Evolutionary conservation across 139 green algal species (phyloP).

Genomic region (Axilococcus clingmanii): DNA sequence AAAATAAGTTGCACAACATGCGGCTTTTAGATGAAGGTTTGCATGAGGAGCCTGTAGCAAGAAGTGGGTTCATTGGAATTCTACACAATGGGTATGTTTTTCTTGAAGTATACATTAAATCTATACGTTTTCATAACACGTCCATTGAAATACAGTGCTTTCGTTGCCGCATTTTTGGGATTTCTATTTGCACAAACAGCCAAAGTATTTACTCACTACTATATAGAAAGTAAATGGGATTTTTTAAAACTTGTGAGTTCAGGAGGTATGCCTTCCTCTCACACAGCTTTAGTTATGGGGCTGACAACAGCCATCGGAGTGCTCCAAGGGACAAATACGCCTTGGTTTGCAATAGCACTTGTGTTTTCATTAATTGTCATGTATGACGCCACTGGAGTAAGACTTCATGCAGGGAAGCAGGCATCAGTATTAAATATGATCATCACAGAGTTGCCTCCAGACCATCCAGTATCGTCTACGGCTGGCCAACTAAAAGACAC

Average conservation of each 20-base stretch:
- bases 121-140: too few species aligned
- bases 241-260: constrained; percentile 30
- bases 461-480: constrained; percentile 51
- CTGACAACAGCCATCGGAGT: constrained; percentile 58
- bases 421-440: constrained; percentile 90
- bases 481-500: constrained; percentile 46
- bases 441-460: constrained; percentile 62
- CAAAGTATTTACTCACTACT: constrained; percentile 62
- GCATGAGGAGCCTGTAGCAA: too few species aligned
- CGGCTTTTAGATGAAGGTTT: too few species aligned
- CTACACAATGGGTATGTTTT: constrained; percentile 32
- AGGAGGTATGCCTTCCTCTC: constrained; percentile 66
- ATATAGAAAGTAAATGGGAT: constrained; percentile 38
- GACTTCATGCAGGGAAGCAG: constrained; percentile 89
- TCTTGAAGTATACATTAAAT: too few species aligned
- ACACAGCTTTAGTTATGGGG: constrained; percentile 57
- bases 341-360: constrained; percentile 58
- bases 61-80: constrained; percentile 19
- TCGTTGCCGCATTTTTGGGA: constrained; percentile 55
- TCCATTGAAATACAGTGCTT: constrained; percentile 20
- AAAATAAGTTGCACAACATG: too few species aligned
- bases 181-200: constrained; percentile 58
- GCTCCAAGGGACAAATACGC: constrained; percentile 37
- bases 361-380: constrained; percentile 61
- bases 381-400: constrained; percentile 94